phyloP scores from a whole-genome alignment of 306 rosid species.

The Alnus rubra region DNA sequence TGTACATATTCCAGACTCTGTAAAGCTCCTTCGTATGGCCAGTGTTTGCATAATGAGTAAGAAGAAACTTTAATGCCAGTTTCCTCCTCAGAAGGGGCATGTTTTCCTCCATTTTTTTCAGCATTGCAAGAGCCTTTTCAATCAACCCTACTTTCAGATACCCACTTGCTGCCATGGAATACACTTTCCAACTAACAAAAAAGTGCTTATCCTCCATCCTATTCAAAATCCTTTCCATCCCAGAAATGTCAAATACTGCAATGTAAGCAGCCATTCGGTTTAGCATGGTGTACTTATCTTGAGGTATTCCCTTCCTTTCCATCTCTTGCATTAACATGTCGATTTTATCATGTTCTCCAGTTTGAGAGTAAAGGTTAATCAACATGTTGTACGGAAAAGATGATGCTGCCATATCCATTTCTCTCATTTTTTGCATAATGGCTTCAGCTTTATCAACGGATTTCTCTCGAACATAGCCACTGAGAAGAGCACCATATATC shows the following conservation, averaged over 20 bases:
- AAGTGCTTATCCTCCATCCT: conserved; percentile 48
- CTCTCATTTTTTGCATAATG: conserved; percentile 32
- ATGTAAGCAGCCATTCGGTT: conserved; percentile 23
- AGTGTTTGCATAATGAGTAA: too few relatives aligned
- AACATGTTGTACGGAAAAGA: too few relatives aligned
- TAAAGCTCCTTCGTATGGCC: too few relatives aligned
- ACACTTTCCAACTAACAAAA: conserved; percentile 9
- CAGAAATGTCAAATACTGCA: neutral
- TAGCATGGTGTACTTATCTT: too few relatives aligned
- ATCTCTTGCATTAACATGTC: conserved; percentile 52
- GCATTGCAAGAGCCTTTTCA: conserved; percentile 42
- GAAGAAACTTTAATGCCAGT: too few relatives aligned
- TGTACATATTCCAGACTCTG: conserved; percentile 44
- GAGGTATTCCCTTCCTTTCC: conserved; percentile 45
- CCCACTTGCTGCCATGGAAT: conserved; percentile 41
- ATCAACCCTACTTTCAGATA: conserved; percentile 49
- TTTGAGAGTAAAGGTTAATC: too few relatives aligned
- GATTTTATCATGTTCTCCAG: too few relatives aligned
- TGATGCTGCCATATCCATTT: too few relatives aligned
- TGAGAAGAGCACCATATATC: conserved; percentile 33
- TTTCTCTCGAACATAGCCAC: conserved; percentile 31
- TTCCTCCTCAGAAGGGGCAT: too few relatives aligned
- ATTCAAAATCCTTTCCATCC: too few relatives aligned
- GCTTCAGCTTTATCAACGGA: conserved; percentile 39
- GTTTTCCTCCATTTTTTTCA: conserved; percentile 55